Base-by-base conservation (phyloP, 2,329 filamentous ascomycete species). In the Huntiella moniliformis region DNA sequence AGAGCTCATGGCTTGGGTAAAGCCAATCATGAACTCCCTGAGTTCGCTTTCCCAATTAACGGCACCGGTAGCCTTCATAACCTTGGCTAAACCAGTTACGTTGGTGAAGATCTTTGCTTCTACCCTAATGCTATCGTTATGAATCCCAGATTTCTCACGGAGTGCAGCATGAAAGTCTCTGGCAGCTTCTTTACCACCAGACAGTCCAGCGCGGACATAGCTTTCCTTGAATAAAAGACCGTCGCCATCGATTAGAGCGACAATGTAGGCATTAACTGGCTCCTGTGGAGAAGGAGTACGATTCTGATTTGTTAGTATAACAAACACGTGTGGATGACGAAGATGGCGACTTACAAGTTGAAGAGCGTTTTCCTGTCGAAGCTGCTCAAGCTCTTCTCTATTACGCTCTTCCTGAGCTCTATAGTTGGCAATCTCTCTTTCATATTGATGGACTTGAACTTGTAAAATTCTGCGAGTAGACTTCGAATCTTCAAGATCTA, bases 181-280 rank as follows among this genome's bases (percentile, higher is more conserved):
- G 2, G 70, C 70, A 5, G 70, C 71, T 46, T 59, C 61, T 53
- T 66, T 72, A 39, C 72, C 72, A 33, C 72, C 72, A 39, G 71
- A 66, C 40, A 70, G 53, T n/a, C 74, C 74, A 53, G 71, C 66
- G 50, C 60, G 63, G 50, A 78, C 60, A 53, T 69, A 68, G 13
- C 63, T 52, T 42, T 74, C 66, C 55, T 72, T 67, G 56, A 79
- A 79, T 73, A 77, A 61, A 49, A 77, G 64, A 38, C 73, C 71
- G 56, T 80, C 70, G 35, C 74, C 76, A 56, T 79, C 76, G 53
- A 80, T 69, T 52, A 78, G 56, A 37, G 77, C 66, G 52, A 73
- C 58, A 54, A 77, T 63, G 56, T 79, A 79, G 36, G 69, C 65
- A 57, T 76, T 77, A 42, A 37, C 22, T 61, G 63, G 49, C 63